Base-by-base conservation (phyloP, 2,329 filamentous ascomycete genomes). In the Chaetothyriales sp. region DNA sequence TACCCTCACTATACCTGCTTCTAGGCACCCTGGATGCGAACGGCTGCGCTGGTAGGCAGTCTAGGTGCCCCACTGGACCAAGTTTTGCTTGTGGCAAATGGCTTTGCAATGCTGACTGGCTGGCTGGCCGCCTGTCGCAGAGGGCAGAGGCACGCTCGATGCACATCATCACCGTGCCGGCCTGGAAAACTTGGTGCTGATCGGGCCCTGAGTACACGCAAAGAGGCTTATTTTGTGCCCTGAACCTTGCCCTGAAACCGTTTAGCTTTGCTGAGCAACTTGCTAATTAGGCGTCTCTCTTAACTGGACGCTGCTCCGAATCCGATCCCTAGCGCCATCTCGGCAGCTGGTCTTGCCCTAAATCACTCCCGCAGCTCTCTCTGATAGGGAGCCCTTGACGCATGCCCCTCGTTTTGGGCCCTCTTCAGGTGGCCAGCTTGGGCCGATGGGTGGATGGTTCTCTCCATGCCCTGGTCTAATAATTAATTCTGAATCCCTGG, bases 301-400 rank as follows among this genome's bases (percentile, higher is more conserved):
- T 39, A 39, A 39, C 32, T 39, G 32, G 15, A 44, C 19, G 19
- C 25, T 43, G 20, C 46, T 44, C 44, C 42, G 25, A 22, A 42
- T 49, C 50, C 25, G 47, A 22, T 50, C 49, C 42, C 42, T 43
- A 48, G 20, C n/a, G 47, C 42, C 43, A 18, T n/a, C 44, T 44
- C 43, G 39, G 43, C 32, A 28, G 43, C 26, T 28, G 47, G 43
- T 46, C 26, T 39, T 39, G 10, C 10, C 32, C 32, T 39, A 39
- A 39, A 39, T 15, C 8, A 15, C 10, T 4, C 10, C 10, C 12
- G 15, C 32, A 39, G 28, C 8, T 15, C 12, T 39, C 32, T 39
- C 32, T 39, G 32, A 39, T 39, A 39, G 32, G 32, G 32, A 39
- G 10, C 12, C 5, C 5, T 15, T 39, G 32, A 15, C 15, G 32